A percentile compares a stretch with the other conserved stretches of the same genome.
Evolutionary conservation across 1,284 basidiomycete genomes (phyloP).

Genomic region (Fomes fomentarius): DNA sequence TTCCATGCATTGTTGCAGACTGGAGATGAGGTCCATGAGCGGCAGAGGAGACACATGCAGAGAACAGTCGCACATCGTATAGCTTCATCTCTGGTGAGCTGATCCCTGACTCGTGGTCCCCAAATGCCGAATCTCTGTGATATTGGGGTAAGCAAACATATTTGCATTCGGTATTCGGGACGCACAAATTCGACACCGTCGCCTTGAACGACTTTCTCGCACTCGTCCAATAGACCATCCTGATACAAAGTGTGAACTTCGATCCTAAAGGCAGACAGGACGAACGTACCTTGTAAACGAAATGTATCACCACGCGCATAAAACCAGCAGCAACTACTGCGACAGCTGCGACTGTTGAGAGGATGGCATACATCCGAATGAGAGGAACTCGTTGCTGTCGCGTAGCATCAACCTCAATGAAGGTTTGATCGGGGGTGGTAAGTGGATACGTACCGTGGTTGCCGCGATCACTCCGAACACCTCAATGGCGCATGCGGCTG

Average conservation of each 20-base stretch:
- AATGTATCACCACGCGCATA: constrained; percentile 65
- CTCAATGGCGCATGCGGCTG: constrained; percentile 56
- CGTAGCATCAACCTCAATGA: background rate
- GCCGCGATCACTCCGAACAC: constrained; percentile 60
- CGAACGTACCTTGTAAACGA: constrained; percentile 58
- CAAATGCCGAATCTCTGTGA: constrained; percentile 29
- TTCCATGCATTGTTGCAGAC: constrained; percentile 62
- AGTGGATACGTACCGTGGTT: constrained; percentile 48
- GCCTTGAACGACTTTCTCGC: constrained; percentile 24
- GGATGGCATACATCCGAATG: constrained; percentile 57
- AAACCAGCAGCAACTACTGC: constrained; percentile 58
- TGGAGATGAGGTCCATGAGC: constrained; percentile 24
- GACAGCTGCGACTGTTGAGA: constrained; percentile 54
- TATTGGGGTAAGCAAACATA: background rate
- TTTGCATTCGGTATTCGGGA: background rate
- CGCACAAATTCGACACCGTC: constrained; percentile 20
- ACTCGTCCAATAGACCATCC: constrained; percentile 24
- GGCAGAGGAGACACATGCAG: background rate
- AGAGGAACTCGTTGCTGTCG: constrained; percentile 60
- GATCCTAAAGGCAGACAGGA: background rate
- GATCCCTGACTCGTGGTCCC: constrained; percentile 31
- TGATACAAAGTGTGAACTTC: background rate
- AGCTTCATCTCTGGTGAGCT: constrained; percentile 43
- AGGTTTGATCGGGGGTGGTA: background rate
- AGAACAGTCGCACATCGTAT: constrained; percentile 42